A percentile compares a stretch with the other conserved stretches of the same genome.
These are phyloP conservation scores for Perkinsus olseni DNA, from an alignment of 169 alveolate species.

Conservation along the genomic window DNA sequence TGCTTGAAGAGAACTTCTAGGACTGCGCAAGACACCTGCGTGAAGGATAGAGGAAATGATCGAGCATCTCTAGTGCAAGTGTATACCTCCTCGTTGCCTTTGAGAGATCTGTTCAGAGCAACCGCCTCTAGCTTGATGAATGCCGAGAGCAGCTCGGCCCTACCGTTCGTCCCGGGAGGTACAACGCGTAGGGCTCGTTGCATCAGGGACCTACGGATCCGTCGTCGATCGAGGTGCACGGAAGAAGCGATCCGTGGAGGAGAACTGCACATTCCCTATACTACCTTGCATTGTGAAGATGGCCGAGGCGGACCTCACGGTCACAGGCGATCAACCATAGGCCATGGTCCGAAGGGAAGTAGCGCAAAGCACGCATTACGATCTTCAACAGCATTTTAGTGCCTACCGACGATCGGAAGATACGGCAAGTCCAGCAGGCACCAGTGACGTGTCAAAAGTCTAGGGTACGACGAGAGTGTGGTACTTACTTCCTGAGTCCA, in stretches of 20 bases:
- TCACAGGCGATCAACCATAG: neutral
- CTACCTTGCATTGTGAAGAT: neutral
- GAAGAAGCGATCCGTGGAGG: neutral
- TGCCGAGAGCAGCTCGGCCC: neutral
- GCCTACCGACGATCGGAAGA: neutral
- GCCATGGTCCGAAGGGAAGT: neutral
- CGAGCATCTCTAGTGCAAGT: too few species aligned
- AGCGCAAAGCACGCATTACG: neutral
- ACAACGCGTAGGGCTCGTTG: neutral
- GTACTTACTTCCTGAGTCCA: neutral
- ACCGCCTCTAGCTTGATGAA: neutral
- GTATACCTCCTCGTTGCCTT: neutral
- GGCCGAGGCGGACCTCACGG: neutral
- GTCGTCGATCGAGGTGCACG: too few species aligned
- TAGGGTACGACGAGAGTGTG: too few species aligned
- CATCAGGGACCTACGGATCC: neutral
- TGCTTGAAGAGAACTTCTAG: neutral
- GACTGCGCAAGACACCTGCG: neutral
- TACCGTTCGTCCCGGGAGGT: neutral
- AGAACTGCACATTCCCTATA: neutral
- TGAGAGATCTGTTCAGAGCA: neutral
- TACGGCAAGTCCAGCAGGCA: neutral
- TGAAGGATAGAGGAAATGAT: neutral
- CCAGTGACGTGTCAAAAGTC: too few species aligned
- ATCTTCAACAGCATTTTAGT: neutral